Base-by-base conservation (phyloP, 2,329 filamentous ascomycete genomes). In the Drechslera avenae region DNA sequence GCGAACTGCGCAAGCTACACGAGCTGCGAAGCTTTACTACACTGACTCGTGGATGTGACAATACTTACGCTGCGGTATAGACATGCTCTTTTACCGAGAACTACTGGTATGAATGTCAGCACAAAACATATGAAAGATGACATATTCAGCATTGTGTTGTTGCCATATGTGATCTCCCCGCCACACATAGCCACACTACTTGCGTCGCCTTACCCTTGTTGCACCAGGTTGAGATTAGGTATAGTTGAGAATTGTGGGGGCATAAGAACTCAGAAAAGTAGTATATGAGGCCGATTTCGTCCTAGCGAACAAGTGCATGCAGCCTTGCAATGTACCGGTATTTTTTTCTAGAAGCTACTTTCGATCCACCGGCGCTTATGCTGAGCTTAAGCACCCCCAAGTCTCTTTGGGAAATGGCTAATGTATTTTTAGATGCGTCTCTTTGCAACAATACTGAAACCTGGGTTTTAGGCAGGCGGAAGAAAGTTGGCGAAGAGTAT, bases 401-500 rank as follows among this genome's bases (percentile, higher is more conserved):
- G 31, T 2, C 12, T 9, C 33, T 16, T 16, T 13, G n/a, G 2
- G 14, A 36, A n/a, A n/a, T 26, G 14, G 36, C 4, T 2, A 3
- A 13, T 12, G 18, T 2, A 36, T 3, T 8, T n/a, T 14, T n/a
- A 19, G 12, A 2, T 36, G 5, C 2, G 7, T 10, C 12, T 10
- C 13, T 13, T 8, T 21, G 12, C 10, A 45, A 34, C 5, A 1
- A 8, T 13, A n/a, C 6, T 2, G 26, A 13, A 13, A 10, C 4
- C 6, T 17, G 1, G n/a, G 21, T 0, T 17, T 75, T 60, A 96
- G 17, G 94, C 94, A 34, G 94, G 94, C 4, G 94, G 94, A 40
- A 99, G 79, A 71, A 99, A 99, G 3, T 86, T 91, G 3, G 91
- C 87, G 78, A 91, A 99, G 34, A 99, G 76, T 6, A 84, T 87